Base-by-base conservation (phyloP, 805 yeast genomes). In the Sugiyamaella valdiviana region DNA sequence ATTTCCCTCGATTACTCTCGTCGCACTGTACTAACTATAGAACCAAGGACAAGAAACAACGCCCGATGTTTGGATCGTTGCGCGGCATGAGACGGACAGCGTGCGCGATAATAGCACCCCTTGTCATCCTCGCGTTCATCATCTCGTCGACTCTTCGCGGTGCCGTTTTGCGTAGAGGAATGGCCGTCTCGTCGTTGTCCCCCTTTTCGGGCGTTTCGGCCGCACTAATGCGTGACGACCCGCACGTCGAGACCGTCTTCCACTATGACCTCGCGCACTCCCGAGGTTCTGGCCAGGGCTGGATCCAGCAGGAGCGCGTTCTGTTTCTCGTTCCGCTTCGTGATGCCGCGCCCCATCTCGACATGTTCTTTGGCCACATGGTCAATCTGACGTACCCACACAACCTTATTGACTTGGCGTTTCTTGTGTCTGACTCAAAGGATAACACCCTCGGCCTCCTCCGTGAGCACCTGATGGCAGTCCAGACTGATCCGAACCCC, bases 341-440 rank as follows among this genome's bases (percentile, higher is more conserved):
- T 69, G 96, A 90, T 64, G 97, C 97, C 1, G 85, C 90, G 2
- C 78, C 83, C 16, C 96, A 88, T 71, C 72, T 89, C 63, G 91
- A 93, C 38, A 82, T 88, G 86, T 87, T 90, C 59, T 90, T 89
- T 62, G 76, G 79, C 26, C 95, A 89, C 66, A 74, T 90, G 82
- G 71, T 69, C 47, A 82, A 82, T 63, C 72, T 89, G 64, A 79
- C 95, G 0, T 89, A 89, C 65, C 96, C 95, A 16, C 97, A 89
- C 65, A 78, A 83, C 60, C 72, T 86, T 47, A 82, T 89, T 45
- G 97, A 89, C 67, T 74, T 74, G 63, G 78, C 96, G 17, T 91
- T 91, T 61, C 68, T 91, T 60, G 95, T 91, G 2, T 82, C 93
- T 42, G 98, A 91, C 67, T 85, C 96, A 1, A 79, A 83, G 19